Evolutionary conservation across 2,329 filamentous ascomycete genomes (phyloP), one percentile per base, ranked within the genome.

Genomic region (Hymenoscyphus scutula): DNA sequence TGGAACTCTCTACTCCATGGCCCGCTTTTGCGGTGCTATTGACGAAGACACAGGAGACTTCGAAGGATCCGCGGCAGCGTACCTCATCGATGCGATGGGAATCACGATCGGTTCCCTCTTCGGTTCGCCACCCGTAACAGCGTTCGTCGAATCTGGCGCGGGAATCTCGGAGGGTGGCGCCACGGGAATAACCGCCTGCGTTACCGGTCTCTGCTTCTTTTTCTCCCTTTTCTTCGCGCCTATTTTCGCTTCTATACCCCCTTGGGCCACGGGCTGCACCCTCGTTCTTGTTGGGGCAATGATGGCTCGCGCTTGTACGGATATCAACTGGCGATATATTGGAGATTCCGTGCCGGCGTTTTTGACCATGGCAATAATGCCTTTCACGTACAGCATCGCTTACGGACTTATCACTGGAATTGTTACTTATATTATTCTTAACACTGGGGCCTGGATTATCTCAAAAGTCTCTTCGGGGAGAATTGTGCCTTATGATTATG

Each of bases 221-320:
- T 85, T 96, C 73, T 86, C 90, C 62, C 84, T 96, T 65, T 96
- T 96, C 81, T 96, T 96, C 74, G 91, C 92, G 0, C 92, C 92
- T 0, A 94, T 96, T 62, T 96, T 96, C 72, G 91, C 92, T 10
- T 93, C 90, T 0, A 95, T 96, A 62, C 92, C 92, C 4, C 88
- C 91, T 0, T 96, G 91, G 90, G 92, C 92, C 2, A 96, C 92
- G 0, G 92, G 92, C 56, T 92, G 89, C 74, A 92, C 92, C n/a
- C 82, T 96, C 29, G 83, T 96, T 69, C 86, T 96, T 45, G 91
- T 96, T 60, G 92, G 92, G n/a, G 87, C 88, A 23, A 89, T 96
- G 82, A 96, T 96, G 92, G 86, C 89, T 62, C 84, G 86, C 65
- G 83, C 90, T 1, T 89, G 90, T 13, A 85, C 84, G 17, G 89